These are phyloP conservation scores for Dendrobium nobile DNA, from an alignment of 106 monocot genomes.

Conservation along the genomic window DNA sequence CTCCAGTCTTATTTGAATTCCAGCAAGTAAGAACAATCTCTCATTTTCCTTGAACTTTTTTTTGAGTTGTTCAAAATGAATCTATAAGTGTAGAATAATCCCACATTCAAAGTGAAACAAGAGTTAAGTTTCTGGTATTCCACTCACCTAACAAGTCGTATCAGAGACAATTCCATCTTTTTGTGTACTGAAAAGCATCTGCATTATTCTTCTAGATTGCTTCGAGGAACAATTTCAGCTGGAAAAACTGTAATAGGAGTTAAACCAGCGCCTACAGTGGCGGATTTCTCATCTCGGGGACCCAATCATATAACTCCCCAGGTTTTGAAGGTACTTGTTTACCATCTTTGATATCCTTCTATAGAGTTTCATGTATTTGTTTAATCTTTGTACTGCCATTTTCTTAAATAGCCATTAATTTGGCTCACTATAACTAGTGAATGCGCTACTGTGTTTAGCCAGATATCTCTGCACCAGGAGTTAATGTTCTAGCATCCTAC, in stretches of 20 bases:
- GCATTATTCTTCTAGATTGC: conserved; percentile 17
- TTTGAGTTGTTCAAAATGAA: neutral
- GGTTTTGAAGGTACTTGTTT: conserved; percentile 47
- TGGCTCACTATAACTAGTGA: no score
- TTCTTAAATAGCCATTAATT: no score
- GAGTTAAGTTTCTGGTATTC: neutral
- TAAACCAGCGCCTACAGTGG: conserved; percentile 47
- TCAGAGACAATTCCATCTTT: no score
- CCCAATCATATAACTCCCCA: conserved; percentile 39
- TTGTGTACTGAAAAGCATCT: no score
- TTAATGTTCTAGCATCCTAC: conserved; percentile 84
- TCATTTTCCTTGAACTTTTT: neutral
- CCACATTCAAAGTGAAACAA: no score
- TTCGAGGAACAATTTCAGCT: conserved; percentile 28
- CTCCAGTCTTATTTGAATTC: conserved; percentile 33
- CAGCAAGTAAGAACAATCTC: conserved; percentile 23
- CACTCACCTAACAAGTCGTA: no score
- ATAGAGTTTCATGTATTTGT: no score
- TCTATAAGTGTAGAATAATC: no score
- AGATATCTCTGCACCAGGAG: conserved; percentile 71
- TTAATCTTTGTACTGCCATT: no score
- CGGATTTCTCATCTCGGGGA: conserved; percentile 62
- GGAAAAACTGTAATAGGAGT: conserved; percentile 14
- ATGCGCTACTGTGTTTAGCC: conserved; percentile 32
- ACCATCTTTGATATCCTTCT: neutral